These are phyloP conservation scores for Solanum corneliomulleri DNA, from an alignment of 257 asterid genomes.

Conservation along the genomic window DNA sequence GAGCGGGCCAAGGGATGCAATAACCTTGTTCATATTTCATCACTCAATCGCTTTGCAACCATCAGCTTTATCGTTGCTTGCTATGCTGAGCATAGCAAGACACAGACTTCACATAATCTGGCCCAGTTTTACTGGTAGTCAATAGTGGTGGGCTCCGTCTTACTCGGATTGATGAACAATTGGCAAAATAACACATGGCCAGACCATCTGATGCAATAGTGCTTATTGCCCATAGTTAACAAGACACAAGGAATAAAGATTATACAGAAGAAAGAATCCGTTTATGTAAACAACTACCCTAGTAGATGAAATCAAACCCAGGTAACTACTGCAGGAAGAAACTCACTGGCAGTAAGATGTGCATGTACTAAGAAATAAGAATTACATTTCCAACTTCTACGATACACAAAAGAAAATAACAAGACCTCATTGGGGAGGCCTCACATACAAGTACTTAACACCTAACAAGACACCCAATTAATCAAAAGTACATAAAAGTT, in stretches of 20 bases:
- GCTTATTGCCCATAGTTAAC: neutral
- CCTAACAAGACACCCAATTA: neutral
- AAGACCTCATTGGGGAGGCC: neutral
- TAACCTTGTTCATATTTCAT: neutral
- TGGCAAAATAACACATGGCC: neutral
- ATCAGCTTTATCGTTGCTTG: neutral
- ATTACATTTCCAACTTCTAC: neutral
- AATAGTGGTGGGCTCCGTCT: neutral
- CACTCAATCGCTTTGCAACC: neutral
- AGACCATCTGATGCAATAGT: neutral
- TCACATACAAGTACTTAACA: neutral
- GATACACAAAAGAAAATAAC: neutral
- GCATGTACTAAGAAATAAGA: neutral
- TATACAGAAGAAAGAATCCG: neutral
- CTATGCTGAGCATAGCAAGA: neutral
- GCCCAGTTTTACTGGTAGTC: neutral
- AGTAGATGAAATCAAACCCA: neutral
- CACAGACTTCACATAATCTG: neutral
- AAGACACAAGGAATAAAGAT: neutral
- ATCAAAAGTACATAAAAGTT: neutral
- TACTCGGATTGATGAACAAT: neutral
- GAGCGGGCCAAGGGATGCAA: neutral
- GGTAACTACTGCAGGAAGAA: neutral
- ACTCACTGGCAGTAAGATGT: neutral
- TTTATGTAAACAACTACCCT: neutral